Evolutionary conservation across 1,284 basidiomycete genomes (phyloP), one percentile per base, ranked within the genome.

Genomic region (Caloboletus inedulis): DNA sequence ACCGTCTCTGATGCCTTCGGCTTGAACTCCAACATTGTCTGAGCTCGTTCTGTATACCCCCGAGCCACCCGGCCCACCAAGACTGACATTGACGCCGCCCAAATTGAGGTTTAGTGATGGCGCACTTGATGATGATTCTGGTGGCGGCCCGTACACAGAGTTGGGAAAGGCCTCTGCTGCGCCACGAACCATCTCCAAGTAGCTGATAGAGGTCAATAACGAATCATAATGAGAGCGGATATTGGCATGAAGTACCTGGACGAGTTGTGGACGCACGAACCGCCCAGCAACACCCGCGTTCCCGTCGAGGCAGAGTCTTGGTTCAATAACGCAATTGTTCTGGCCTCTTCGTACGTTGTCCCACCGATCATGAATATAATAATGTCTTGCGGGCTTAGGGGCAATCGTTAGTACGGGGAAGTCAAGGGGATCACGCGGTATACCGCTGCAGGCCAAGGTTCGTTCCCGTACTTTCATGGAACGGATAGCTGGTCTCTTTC

Each of bases 291-390:
- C 42, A 97, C 75, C 23, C 94, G 78, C 14, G 82, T 82, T 7
- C 85, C 86, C 12, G 77, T 75, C 6, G 77, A 73, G 40, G 72
- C 66, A 30, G 78, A 74, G 57, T 91, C 89, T 64, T 94, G 89
- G 68, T 98, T 98, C 58, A 96, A 77, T 36, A 94, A 72, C 5
- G 92, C 82, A 14, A 97, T 80, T 0, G 86, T 80, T 55, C 91
- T 79, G 0, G 91, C 91, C 72, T 98, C 94, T 68, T 93, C 94
- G 64, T 96, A 98, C 1, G 94, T 98, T 31, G 91, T 85, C 0
- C 94, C 94, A 33, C 94, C 95, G 54, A 97, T 84, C 75, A 98
- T 89, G 72, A 98, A 98, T 51, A 98, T 78, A 55, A 98, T 96
- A 43, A 98, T 81, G 67, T 98, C 95, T 64, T 96, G 94, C 9